Conservation (phyloP, 1,284 basidiomycete genomes). For the Ceratobasidium sp. region DNA sequence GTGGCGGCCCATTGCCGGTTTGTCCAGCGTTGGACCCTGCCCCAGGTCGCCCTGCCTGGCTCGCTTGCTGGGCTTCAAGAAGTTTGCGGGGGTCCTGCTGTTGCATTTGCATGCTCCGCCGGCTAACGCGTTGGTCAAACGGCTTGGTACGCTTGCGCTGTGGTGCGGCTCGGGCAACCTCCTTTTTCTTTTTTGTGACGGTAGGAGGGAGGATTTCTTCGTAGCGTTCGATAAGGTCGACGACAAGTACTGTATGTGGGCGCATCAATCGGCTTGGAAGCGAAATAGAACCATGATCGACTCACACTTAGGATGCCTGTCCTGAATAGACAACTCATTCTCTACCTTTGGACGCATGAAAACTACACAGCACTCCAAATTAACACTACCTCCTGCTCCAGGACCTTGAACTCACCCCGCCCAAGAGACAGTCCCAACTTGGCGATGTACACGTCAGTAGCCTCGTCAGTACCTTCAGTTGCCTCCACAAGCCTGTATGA, state of each 20-base stretch:
- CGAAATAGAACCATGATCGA: conserved; percentile 44
- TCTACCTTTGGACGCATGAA: conserved; percentile 86
- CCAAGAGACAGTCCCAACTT: conserved; percentile 90
- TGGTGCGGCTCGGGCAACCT: conserved; percentile 83
- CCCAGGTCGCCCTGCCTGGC: conserved; percentile 33
- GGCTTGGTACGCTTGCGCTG: conserved; percentile 87
- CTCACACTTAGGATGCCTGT: conserved; percentile 81
- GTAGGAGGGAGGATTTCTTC: conserved; percentile 80
- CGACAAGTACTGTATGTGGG: conserved; percentile 70
- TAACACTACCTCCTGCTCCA: neutral
- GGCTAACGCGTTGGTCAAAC: conserved; percentile 86
- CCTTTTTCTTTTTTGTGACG: conserved; percentile 83
- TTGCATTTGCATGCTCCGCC: conserved; percentile 61
- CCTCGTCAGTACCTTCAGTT: conserved; percentile 72
- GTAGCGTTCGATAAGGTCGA: conserved; percentile 86
- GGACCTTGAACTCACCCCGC: conserved; percentile 68
- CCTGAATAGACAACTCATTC: conserved; percentile 83
- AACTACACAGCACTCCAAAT: conserved; percentile 58
- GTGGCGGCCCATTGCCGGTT: conserved; percentile 29
- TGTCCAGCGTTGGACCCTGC: conserved; percentile 34
- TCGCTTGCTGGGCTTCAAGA: conserved; percentile 55
- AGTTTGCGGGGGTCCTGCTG: conserved; percentile 58
- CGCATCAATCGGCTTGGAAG: conserved; percentile 3
- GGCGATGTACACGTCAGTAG: conserved; percentile 79
- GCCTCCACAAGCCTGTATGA: conserved; percentile 70